These are phyloP conservation scores for Amniculicola lignicola DNA, from an alignment of 495 filamentous ascomycete species.

Conservation along the genomic window DNA sequence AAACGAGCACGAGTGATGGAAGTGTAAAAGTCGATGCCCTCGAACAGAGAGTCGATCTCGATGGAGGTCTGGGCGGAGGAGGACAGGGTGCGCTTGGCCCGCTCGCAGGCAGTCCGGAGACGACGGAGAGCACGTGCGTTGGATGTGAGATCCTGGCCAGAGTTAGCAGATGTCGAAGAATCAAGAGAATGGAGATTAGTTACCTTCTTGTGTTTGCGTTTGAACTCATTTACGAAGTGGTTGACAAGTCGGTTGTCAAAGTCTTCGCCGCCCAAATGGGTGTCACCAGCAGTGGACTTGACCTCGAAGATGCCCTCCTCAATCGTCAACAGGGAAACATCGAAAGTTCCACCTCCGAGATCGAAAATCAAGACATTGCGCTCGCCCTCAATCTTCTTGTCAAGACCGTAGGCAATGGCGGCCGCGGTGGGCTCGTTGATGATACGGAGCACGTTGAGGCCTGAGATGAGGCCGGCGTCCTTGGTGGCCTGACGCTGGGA, in stretches of 20 bases:
- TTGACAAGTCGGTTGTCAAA: conserved; percentile 98
- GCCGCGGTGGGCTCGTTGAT: conserved; percentile 99
- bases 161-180: conserved; percentile 33
- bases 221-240: conserved; percentile 94
- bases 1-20: conserved; percentile 99
- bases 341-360: conserved; percentile 98
- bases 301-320: conserved; percentile 99
- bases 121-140: conserved; percentile 96
- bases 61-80: conserved; percentile 96
- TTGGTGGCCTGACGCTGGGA: conserved; percentile 99
- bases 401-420: conserved; percentile 95
- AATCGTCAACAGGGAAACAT: conserved; percentile 98
- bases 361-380: conserved; percentile 99
- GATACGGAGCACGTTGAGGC: conserved; percentile 97
- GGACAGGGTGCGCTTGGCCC: conserved; percentile 97
- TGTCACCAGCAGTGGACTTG: conserved; percentile 97
- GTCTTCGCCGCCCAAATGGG: conserved; percentile 98
- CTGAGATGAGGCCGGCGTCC: conserved; percentile 95
- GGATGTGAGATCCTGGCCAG: conserved; percentile 64
- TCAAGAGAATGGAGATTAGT: neutral
- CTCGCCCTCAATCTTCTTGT: conserved; percentile 95
- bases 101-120: conserved; percentile 97
- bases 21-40: conserved; percentile 97
- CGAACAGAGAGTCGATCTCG: conserved; percentile 97
- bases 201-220: conserved; percentile 73